A percentile compares a stretch with the other conserved stretches of the same genome.
Evolutionary conservation across 2,329 filamentous ascomycete species (phyloP).

Genomic region (Fusarium chaquense): DNA sequence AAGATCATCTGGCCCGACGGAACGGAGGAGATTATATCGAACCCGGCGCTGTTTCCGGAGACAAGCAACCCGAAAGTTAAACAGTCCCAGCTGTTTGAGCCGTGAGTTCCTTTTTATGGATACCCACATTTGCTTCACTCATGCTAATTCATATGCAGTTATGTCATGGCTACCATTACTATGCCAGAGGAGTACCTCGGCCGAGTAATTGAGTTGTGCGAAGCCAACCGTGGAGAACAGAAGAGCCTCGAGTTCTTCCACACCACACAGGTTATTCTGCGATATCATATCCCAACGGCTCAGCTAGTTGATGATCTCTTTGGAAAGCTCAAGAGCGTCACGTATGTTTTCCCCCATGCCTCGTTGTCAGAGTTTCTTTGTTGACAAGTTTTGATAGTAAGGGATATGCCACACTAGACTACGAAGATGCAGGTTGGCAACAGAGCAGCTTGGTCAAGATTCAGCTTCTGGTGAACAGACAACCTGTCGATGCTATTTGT

Average conservation of each 20-base stretch:
- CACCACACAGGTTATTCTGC: constrained; percentile 90
- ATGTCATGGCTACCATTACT: constrained; percentile 85
- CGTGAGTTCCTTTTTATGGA: constrained; percentile 52
- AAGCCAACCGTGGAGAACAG: constrained; percentile 88
- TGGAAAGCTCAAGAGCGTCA: constrained; percentile 92
- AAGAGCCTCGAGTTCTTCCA: constrained; percentile 92
- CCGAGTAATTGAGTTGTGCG: constrained; percentile 94
- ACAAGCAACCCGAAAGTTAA: constrained; percentile 61
- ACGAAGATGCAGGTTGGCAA: constrained; percentile 93
- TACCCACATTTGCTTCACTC: background rate
- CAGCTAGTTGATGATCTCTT: constrained; percentile 98
- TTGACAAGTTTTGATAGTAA: constrained; percentile 62
- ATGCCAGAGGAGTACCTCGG: constrained; percentile 95
- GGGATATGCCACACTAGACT: constrained; percentile 95
- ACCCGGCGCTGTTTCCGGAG: constrained; percentile 89
- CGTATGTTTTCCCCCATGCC: constrained; percentile 55
- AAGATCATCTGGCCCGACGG: constrained; percentile 85
- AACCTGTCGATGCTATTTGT: constrained; percentile 93
- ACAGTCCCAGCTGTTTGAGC: constrained; percentile 62
- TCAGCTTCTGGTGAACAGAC: constrained; percentile 92
- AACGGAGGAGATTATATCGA: constrained; percentile 82
- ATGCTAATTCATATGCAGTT: constrained; percentile 54
- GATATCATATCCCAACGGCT: constrained; percentile 88
- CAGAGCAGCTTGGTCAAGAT: constrained; percentile 85
- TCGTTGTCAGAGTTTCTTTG: background rate